Percentiles rank a stretch among this genome's conserved stretches.
phyloP scores from a whole-genome alignment of 2,329 filamentous ascomycete species.

The Arthrobotrys musiformis region DNA sequence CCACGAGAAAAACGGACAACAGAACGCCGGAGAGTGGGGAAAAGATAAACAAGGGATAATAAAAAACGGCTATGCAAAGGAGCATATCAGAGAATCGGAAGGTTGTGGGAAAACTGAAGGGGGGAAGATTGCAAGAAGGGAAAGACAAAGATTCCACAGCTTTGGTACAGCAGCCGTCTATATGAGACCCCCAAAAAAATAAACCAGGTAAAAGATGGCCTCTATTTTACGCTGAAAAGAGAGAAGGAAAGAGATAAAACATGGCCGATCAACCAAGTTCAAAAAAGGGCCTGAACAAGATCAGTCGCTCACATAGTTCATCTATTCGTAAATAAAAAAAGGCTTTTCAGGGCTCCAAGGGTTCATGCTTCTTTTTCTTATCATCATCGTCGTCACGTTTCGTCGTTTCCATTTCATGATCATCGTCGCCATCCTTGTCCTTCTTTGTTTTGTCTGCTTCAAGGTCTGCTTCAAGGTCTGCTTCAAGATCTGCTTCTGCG shows the following conservation, averaged over 20 bases:
- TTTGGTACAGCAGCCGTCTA: slow-evolving; percentile 46
- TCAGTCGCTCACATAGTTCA: slow-evolving; percentile 49
- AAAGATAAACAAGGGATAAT: slow-evolving; percentile 28
- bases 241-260: neutral
- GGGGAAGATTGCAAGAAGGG: slow-evolving; percentile 1
- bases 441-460: slow-evolving; percentile 46
- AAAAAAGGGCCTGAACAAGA: slow-evolving; percentile 34
- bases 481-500: slow-evolving; percentile 19
- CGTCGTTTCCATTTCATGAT: slow-evolving; percentile 57
- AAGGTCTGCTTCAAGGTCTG: slow-evolving; percentile 5
- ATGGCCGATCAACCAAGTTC: slow-evolving; percentile 46
- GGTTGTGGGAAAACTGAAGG: neutral
- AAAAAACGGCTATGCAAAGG: slow-evolving; percentile 28
- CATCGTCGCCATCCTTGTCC: slow-evolving; percentile 55
- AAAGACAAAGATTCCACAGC: slow-evolving; percentile 25
- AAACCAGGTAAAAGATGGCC: slow-evolving; percentile 46
- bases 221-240: slow-evolving; percentile 49
- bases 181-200: slow-evolving; percentile 36
- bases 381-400: slow-evolving; percentile 37
- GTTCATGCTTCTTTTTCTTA: slow-evolving; percentile 52
- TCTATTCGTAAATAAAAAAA: slow-evolving; percentile 37
- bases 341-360: slow-evolving; percentile 53
- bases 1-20: slow-evolving; percentile 15
- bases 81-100: slow-evolving; percentile 14
- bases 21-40: slow-evolving; percentile 33